Evolutionary conservation across 1,139 yeast species (phyloP), one percentile per base, ranked within the genome.

Genomic region (Magnusiomyces tetraspermus): DNA sequence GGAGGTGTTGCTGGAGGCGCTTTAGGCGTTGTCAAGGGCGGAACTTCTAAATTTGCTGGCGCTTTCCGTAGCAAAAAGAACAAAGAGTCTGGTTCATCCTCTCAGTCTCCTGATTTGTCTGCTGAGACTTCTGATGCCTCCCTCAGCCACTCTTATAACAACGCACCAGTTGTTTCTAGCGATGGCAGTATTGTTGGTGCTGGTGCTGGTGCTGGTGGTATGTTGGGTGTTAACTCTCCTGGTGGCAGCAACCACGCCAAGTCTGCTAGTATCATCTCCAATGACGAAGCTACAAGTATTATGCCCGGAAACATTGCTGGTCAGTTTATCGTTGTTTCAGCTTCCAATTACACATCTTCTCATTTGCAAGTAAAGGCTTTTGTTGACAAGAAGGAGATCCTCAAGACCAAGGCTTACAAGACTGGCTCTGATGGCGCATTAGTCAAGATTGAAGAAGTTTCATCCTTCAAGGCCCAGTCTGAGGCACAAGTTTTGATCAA

Each of bases 361-460:
- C 57, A 59, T 38, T 55, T 70, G 23, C 69, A 66, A 48, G 59
- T 67, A 43, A 62, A 68, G 33, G 68, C 64, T 17, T 66, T 58
- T 52, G 38, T 62, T 13, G 58, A 61, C 46, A 72, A 70, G 52
- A 84, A 79, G 63, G 83, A 76, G 50, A 62, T 90, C 44, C 76
- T 75, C 71, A 84, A 80, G 67, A 83, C 96, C 2, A 80, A 83
- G 68, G 65, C 76, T 23, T 64, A 73, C 53, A 88, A 85, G 69
- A 60, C 44, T 3, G 41, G 49, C 15, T n/a, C 72, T 2, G 74
- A 76, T 28, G 75, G 72, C 50, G 78, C 77, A 0, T 58, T 69
- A 11, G 76, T 75, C 55, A 73, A 70, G 55, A 80, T 88, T 78
- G 78, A 79, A 60, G 96, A 87, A 63, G 74, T 82, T 24, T 73